Evolutionary conservation across 768 basidiomycete species (phyloP), one percentile per base, ranked within the genome.

Genomic region (Mycena rosella): DNA sequence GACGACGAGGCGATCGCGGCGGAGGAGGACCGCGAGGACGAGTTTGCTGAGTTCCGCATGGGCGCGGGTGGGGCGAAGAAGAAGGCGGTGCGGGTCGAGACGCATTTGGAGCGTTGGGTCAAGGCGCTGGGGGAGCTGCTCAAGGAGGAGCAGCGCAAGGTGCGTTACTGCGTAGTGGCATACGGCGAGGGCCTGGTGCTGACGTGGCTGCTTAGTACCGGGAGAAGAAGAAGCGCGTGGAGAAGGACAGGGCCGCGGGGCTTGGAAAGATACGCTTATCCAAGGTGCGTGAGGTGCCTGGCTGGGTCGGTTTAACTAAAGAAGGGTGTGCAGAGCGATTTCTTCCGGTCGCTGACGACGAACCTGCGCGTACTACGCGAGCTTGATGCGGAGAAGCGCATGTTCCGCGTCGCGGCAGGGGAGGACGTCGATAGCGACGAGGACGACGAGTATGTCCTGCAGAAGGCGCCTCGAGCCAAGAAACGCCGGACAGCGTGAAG

Each of bases 121-220:
- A 87, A 87, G 73, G 87, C 92, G 70, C 76, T 94, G 38, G 80
- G 83, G 8, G 80, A 83, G 20, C 77, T 94, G 47, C 78, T 87
- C 24, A 90, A 88, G 74, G 84, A 86, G 34, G 92, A 94, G 73
- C 88, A 90, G 68, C 85, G 86, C 69, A 93, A 92, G 86, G 92
- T 92, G 61, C 56, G 69, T 57, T 55, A 34, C 5, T n/a, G n/a
- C n/a, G n/a, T n/a, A n/a, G 14, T 38, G 45, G 44, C 38, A 11
- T 6, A 40, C 65, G 13, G 10, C n/a, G 24, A 36, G n/a, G 13
- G 7, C 44, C 27, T 13, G 27, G 17, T 8, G 60, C 61, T 52
- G 38, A 44, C 61, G 67, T 63, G 53, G 59, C 36, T 22, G 57
- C 20, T 36, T 42, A 94, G 92, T 87, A 88, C 72, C 89, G 87